These are phyloP conservation scores for Nissolia schottii DNA, from an alignment of 306 rosid genomes.

Conservation along the genomic window DNA sequence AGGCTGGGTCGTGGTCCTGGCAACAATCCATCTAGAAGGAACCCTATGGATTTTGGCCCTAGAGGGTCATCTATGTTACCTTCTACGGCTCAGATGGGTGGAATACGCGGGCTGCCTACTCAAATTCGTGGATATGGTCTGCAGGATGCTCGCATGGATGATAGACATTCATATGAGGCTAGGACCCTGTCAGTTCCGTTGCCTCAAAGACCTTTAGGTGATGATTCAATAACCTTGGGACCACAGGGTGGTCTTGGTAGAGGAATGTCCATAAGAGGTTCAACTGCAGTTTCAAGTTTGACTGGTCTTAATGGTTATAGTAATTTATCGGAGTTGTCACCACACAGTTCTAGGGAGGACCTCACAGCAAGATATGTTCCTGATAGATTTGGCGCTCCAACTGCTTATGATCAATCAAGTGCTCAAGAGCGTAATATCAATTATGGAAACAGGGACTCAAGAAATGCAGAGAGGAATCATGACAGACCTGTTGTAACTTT, in stretches of 20 bases:
- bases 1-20: slow-evolving; percentile 76
- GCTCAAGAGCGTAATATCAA: slow-evolving; percentile 49
- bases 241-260: slow-evolving; percentile 96
- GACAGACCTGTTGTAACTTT: slow-evolving; percentile 47
- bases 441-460: slow-evolving; percentile 48
- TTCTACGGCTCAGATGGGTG: slow-evolving; percentile 62
- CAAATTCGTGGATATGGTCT: slow-evolving; percentile 64
- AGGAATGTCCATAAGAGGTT: slow-evolving; percentile 91
- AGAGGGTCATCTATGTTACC: slow-evolving; percentile 62
- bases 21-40: slow-evolving; percentile 63
- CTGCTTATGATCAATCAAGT: slow-evolving; percentile 53
- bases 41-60: slow-evolving; percentile 58
- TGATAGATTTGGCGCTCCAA: slow-evolving; percentile 52
- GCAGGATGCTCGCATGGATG: slow-evolving; percentile 77
- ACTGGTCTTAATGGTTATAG: slow-evolving; percentile 58
- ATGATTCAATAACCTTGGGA: slow-evolving; percentile 72
- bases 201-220: slow-evolving; percentile 59
- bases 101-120: slow-evolving; percentile 55
- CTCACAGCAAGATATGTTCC: slow-evolving; percentile 34
- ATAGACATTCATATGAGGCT: slow-evolving; percentile 62
- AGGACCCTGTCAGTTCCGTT: slow-evolving; percentile 59
- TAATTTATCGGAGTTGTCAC: slow-evolving; percentile 40
- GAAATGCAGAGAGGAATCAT: slow-evolving; percentile 41
- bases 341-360: slow-evolving; percentile 53
- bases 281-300: slow-evolving; percentile 42